Conservation (phyloP, 2,329 filamentous ascomycete species). For the Cladophialophora chaetospira region DNA sequence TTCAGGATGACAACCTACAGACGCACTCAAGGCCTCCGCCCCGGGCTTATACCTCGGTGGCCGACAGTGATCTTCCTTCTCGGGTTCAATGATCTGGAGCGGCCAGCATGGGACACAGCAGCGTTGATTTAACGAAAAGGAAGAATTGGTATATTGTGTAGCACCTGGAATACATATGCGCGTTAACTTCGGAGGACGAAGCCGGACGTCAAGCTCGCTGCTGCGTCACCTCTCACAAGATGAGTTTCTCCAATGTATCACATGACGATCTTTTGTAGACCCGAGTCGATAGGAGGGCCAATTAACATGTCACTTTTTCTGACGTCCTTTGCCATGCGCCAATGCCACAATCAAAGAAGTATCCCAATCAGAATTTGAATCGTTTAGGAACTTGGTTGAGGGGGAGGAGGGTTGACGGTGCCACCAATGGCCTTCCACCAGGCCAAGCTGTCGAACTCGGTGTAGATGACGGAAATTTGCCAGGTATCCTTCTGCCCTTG, state of each 20-base stretch:
- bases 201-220: background rate
- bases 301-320: too few relatives aligned
- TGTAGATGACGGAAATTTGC: conserved; percentile 39
- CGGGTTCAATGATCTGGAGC: too few relatives aligned
- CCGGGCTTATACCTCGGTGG: too few relatives aligned
- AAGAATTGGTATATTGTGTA: background rate
- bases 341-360: too few relatives aligned
- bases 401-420: conserved; percentile 22
- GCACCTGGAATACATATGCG: background rate
- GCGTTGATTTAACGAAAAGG: background rate
- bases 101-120: too few relatives aligned
- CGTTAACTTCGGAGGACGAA: background rate
- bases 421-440: conserved; percentile 30
- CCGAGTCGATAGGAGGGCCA: too few relatives aligned
- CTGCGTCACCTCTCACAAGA: conserved; percentile 2
- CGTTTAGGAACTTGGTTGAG: conserved; percentile 1
- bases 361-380: background rate
- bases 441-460: conserved; percentile 40
- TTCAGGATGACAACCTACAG: too few relatives aligned
- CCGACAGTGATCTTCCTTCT: too few relatives aligned
- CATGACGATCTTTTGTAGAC: too few relatives aligned
- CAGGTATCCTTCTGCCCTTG: conserved; percentile 31
- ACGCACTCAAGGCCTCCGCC: too few relatives aligned
- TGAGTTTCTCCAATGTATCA: background rate
- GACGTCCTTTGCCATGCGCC: too few relatives aligned